phyloP scores from a whole-genome alignment of 2,329 filamentous ascomycete genomes.

The Calonectria hongkongensis region DNA sequence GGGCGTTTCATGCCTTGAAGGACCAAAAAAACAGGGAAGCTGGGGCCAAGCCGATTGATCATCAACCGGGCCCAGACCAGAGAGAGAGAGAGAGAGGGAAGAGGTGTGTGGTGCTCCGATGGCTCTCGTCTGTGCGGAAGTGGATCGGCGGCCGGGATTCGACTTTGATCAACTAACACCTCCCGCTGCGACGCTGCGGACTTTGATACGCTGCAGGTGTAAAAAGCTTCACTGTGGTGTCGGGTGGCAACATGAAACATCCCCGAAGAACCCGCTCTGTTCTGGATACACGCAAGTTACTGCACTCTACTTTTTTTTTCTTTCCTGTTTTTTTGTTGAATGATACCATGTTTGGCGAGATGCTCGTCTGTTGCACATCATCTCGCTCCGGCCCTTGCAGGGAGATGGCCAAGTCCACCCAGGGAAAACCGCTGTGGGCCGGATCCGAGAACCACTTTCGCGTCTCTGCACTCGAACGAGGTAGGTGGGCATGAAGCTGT shows the following conservation, averaged over 20 bases:
- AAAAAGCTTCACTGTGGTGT: not conserved
- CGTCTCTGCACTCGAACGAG: not conserved
- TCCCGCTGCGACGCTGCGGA: not conserved
- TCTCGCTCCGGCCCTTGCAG: too few relatives aligned
- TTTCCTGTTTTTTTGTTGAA: too few relatives aligned
- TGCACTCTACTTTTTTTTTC: too few relatives aligned
- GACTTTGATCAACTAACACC: not conserved
- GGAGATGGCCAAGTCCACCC: not conserved
- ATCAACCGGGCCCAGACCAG: not conserved
- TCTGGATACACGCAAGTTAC: too few relatives aligned
- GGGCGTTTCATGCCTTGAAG: constrained; percentile 13
- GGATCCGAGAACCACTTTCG: not conserved
- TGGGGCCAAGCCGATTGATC: constrained; percentile 1
- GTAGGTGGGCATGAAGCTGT: not conserved
- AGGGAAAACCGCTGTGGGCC: not conserved
- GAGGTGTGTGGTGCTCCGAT: too few relatives aligned
- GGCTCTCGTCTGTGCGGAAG: not conserved
- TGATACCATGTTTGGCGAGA: too few relatives aligned
- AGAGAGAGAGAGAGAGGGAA: not conserved
- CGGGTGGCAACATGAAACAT: not conserved
- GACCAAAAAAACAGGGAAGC: not conserved
- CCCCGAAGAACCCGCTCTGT: not conserved
- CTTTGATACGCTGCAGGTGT: not conserved
- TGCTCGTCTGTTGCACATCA: too few relatives aligned
- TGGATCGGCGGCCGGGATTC: constrained; percentile 14